Base-by-base conservation (phyloP, 345 rosid genomes). In the Microthlaspi erraticum region DNA sequence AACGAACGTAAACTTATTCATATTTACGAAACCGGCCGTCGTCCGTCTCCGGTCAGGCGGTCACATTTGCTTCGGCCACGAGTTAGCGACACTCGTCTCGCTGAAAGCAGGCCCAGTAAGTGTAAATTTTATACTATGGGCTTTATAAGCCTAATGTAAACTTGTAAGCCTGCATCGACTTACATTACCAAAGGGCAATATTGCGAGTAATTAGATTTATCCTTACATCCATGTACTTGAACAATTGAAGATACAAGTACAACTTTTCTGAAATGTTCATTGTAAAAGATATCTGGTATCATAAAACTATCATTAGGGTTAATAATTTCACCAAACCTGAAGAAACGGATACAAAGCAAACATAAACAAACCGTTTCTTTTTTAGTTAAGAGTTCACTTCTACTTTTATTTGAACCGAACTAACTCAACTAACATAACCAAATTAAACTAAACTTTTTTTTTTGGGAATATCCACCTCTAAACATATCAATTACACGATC, bases 1-100 rank as follows among this genome's bases (percentile, higher is more conserved):
- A 19, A 44, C 20, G 63, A 55, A 34, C 44, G 44, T 68, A 20
- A 33, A 17, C 10, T 43, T 10, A 33, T 57, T 20, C 64, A 34
- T 10, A 14, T n/a, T 44, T 14, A 49, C 11, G 60, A 71, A 39
- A 31, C 29, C 50, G 43, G 32, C 19, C 50, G 43, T 39, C 19
- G n/a, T 18, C 49, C 19, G n/a, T 18, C 37, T 39, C 33, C 33
- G 18, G 17, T 31, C 32, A 53, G 11, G 7, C 33, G 18, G 17
- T 31, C 32, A 53, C 16, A 7, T 55, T 55, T 55, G 36, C 16
- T 29, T 49, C 33, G 33, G 49, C 26, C 57, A 34, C 45, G 6
- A 49, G 57, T 61, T 17, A 31, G 39, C 19, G 63, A 39, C 14
- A 19, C 14, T 20, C 0, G 8, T 36, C n/a, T 57, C 48, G 52